Base-by-base conservation (phyloP, 108 stramenopile genomes). In the Aurantiochytrium sp. region DNA sequence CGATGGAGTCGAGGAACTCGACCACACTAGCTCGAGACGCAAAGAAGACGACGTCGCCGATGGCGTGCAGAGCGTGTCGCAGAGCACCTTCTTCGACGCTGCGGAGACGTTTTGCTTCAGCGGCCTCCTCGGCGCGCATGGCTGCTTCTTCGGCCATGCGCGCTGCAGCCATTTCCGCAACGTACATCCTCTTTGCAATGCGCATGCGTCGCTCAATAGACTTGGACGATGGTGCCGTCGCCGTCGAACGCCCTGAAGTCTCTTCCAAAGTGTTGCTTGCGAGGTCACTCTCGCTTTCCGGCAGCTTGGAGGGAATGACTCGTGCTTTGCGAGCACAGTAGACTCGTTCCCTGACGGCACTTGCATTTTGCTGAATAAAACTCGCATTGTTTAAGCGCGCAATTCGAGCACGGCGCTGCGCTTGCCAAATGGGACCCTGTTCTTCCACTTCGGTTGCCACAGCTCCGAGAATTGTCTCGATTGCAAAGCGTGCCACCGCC, bases 131-230 rank as follows among this genome's bases (percentile, higher is more conserved):
- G 44, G 76, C 76, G 3, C 76, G 76, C 28, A 83, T 10, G n/a
- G 76, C 51, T 83, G 76, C 76, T 53, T 83, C 76, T 53, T 83
- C 76, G n/a, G 49, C 51, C 76, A 83, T 83, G 45, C 76, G 76
- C 2, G 76, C 76, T 10, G 76, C 76, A n/a, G 76, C 76, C 76
- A 83, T 83, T 53, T 83, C 76, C 6, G 76, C 76, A 12, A 28
- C 51, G 51, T 83, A 4, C 6, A 83, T 83, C 10, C 76, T 55
- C 51, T 83, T 53, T 55, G 76, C 76, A 16, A 83, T 55, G 18
- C 49, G 49, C 49, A 83, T 47, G 14, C 76, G 45, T 83, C 49
- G 44, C 28, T 83, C 76, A 10, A 69, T 69, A 23, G 64, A 69
- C 64, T 69, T 69, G 25, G 64, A 14, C 35, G 64, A 69, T 12